Conservation (phyloP, 179 eudicot species). For the Corrigiola litoralis region DNA sequence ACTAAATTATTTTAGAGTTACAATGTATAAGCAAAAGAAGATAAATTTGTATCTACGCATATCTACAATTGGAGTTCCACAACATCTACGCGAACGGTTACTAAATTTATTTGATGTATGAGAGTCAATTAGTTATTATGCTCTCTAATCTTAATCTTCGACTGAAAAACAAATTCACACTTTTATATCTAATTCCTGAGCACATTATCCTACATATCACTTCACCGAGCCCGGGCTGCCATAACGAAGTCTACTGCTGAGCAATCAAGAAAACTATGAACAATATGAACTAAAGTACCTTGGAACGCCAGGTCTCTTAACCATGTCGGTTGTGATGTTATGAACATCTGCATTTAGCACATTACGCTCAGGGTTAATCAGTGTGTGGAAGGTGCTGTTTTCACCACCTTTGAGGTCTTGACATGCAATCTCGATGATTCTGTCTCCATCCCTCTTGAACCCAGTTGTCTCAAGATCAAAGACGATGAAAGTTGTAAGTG, state of each 20-base stretch:
- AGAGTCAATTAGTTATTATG: too few relatives aligned
- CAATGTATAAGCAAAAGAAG: too few relatives aligned
- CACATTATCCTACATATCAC: too few relatives aligned
- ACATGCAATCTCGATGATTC: slow-evolving; percentile 81
- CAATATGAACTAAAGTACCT: slow-evolving; percentile 42
- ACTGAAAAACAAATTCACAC: background rate
- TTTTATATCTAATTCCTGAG: too few relatives aligned
- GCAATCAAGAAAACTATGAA: slow-evolving; percentile 5
- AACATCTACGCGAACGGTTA: too few relatives aligned
- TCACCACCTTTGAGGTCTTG: slow-evolving; percentile 74
- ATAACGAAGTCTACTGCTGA: background rate
- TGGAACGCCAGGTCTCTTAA: slow-evolving; percentile 60
- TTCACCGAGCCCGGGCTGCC: background rate
- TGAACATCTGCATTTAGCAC: slow-evolving; percentile 54
- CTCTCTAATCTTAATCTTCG: background rate
- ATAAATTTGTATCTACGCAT: too few relatives aligned
- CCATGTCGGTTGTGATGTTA: slow-evolving; percentile 65
- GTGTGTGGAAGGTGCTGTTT: slow-evolving; percentile 78
- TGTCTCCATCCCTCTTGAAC: slow-evolving; percentile 38
- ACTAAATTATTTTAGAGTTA: too few relatives aligned
- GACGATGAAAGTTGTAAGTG: slow-evolving; percentile 46
- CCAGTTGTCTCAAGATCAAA: slow-evolving; percentile 93
- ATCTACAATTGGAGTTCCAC: too few relatives aligned
- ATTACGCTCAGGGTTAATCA: slow-evolving; percentile 64
- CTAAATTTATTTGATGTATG: too few relatives aligned